phyloP scores from a whole-genome alignment of 1,139 yeast genomes.

The Petasospora rhodanensis region DNA sequence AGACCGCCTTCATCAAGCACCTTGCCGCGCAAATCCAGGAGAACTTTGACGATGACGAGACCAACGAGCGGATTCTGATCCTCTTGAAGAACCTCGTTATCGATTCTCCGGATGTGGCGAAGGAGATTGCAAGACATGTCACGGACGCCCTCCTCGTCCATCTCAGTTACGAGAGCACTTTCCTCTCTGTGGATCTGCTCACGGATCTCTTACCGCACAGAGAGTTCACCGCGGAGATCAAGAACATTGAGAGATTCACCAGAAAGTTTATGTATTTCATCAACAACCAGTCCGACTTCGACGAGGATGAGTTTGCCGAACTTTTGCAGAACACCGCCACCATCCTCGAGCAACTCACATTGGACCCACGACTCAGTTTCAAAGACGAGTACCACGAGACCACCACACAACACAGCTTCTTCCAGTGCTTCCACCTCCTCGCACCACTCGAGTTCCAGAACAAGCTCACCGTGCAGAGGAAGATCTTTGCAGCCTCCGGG shows the following conservation, averaged over 20 bases:
- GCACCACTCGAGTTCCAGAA: slow-evolving; percentile 17
- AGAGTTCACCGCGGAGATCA: slow-evolving; percentile 5
- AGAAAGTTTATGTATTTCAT: slow-evolving; percentile 9
- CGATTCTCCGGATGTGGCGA: slow-evolving; percentile 17
- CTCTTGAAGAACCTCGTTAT: slow-evolving; percentile 21
- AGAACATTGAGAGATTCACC: slow-evolving; percentile 9
- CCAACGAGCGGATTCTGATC: slow-evolving; percentile 19
- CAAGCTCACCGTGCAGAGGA: slow-evolving; percentile 19
- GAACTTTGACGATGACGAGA: slow-evolving; percentile 19
- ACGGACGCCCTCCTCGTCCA: slow-evolving; percentile 13
- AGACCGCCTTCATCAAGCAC: slow-evolving; percentile 8
- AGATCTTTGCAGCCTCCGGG: slow-evolving; percentile 21
- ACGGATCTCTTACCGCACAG: slow-evolving; percentile 14
- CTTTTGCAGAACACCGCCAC: slow-evolving; percentile 13
- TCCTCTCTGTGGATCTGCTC: slow-evolving; percentile 18
- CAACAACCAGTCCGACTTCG: slow-evolving; percentile 7
- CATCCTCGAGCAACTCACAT: slow-evolving; percentile 19
- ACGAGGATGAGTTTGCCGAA: slow-evolving; percentile 24
- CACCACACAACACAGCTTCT: slow-evolving; percentile 9
- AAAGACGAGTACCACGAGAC: slow-evolving; percentile 13
- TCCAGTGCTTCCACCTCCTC: slow-evolving; percentile 7
- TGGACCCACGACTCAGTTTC: slow-evolving; percentile 14
- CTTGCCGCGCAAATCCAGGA: slow-evolving; percentile 12
- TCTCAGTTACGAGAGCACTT: slow-evolving; percentile 11
- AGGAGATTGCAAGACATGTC: slow-evolving; percentile 8